Percentiles rank a stretch among this genome's conserved stretches.
phyloP scores from a whole-genome alignment of 805 yeast species.

The Hanseniaspora taiwanica region DNA sequence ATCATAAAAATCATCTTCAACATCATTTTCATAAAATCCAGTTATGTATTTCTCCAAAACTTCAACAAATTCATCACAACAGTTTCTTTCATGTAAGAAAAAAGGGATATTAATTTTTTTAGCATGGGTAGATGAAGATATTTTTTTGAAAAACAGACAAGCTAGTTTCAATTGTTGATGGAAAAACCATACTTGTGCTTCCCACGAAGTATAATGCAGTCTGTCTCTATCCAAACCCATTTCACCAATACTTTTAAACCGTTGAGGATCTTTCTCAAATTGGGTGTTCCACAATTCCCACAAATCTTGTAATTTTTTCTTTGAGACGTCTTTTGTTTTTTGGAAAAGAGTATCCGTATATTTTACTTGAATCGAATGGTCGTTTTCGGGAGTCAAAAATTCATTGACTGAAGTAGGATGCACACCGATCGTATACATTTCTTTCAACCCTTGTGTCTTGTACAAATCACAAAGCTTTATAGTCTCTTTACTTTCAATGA shows the following conservation, averaged over 20 bases:
- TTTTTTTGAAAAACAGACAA: constrained; percentile 15
- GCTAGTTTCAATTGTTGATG: constrained; percentile 54
- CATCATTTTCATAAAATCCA: constrained; percentile 25
- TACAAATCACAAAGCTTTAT: constrained; percentile 36
- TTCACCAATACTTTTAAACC: constrained; percentile 81
- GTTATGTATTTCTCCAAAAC: constrained; percentile 50
- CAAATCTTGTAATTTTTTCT: constrained; percentile 27
- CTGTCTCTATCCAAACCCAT: constrained; percentile 93
- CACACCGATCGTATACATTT: constrained; percentile 75
- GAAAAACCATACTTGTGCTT: constrained; percentile 56
- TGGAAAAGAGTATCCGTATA: constrained; percentile 2
- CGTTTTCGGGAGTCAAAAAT: constrained; percentile 19
- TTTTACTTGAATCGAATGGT: not conserved
- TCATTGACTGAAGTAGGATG: constrained; percentile 84
- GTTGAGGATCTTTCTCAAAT: constrained; percentile 34
- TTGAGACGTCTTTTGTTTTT: constrained; percentile 7
- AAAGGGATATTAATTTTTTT: constrained; percentile 60
- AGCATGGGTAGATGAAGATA: too few species aligned
- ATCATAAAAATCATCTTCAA: constrained; percentile 14
- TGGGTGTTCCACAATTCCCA: constrained; percentile 34
- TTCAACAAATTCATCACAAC: constrained; percentile 63
- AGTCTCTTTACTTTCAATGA: constrained; percentile 53
- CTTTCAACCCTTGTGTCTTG: constrained; percentile 14
- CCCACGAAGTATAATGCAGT: constrained; percentile 56
- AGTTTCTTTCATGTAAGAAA: constrained; percentile 81